Percentiles rank a stretch among this genome's conserved stretches.
phyloP scores from a whole-genome alignment of 768 basidiomycete genomes.

The Neoboletus subvelutipes region DNA sequence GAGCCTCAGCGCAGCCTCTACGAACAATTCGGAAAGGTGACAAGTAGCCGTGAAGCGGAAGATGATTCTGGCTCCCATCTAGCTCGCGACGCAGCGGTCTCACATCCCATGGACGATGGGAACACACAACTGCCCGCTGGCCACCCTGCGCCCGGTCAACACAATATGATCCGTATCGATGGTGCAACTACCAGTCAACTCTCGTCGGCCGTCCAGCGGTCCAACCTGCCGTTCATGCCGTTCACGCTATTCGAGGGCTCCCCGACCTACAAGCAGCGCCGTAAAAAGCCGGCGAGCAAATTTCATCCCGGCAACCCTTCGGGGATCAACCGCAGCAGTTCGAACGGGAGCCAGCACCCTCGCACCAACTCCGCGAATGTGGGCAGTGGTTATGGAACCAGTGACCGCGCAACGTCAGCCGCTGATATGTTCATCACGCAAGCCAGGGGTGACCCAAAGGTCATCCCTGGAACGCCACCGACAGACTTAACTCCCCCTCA shows the following conservation, averaged over 20 bases:
- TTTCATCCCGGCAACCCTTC: constrained; percentile 27
- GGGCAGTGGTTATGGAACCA: constrained; percentile 31
- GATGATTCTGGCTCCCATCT: constrained; percentile 34
- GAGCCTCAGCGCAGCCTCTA: constrained; percentile 83
- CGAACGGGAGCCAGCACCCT: constrained; percentile 21
- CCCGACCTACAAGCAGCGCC: constrained; percentile 85
- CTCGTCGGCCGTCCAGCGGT: constrained; percentile 20
- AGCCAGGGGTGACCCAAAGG: constrained; percentile 53
- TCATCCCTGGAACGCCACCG: constrained; percentile 19
- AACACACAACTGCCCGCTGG: constrained; percentile 18
- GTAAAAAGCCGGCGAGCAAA: constrained; percentile 63
- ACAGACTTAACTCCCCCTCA: constrained; percentile 17
- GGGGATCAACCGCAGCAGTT: constrained; percentile 27
- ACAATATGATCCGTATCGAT: constrained; percentile 29
- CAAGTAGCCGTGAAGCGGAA: constrained; percentile 36
- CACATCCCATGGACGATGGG: constrained; percentile 11
- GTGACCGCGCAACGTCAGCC: constrained; percentile 44
- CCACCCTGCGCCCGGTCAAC: constrained; percentile 2
- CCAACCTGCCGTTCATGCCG: constrained; percentile 49
- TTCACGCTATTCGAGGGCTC: constrained; percentile 82
- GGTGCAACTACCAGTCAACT: constrained; percentile 15
- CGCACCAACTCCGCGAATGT: constrained; percentile 8
- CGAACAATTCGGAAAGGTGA: constrained; percentile 74
- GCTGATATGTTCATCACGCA: constrained; percentile 67
- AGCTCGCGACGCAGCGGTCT: constrained; percentile 26